These are phyloP conservation scores for Coniochaeta sp. DNA, from an alignment of 2,329 filamentous ascomycete species.

Conservation along the genomic window DNA sequence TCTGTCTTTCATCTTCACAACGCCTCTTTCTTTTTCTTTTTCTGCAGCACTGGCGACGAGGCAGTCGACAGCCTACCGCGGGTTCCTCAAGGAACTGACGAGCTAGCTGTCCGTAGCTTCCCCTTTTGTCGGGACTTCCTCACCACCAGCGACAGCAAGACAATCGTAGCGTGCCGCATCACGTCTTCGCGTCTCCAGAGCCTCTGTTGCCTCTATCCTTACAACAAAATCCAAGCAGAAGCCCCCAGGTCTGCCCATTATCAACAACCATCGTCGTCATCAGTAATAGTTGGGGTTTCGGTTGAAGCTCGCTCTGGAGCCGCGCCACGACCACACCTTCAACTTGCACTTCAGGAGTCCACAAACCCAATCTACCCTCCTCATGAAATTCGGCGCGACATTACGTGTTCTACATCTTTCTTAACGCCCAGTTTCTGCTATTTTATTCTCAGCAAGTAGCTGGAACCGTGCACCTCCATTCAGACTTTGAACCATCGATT, in stretches of 20 bases:
- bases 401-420: not conserved
- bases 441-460: not conserved
- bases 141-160: not conserved
- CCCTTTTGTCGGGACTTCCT: not conserved
- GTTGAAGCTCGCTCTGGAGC: too few relatives aligned
- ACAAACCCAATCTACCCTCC: not conserved
- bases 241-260: not conserved
- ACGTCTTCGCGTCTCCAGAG: not conserved
- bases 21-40: not conserved
- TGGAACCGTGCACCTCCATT: not conserved
- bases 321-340: not conserved
- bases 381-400: not conserved
- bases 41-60: not conserved
- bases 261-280: not conserved
- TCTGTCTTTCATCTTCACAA: not conserved
- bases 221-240: not conserved
- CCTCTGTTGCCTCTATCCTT: not conserved
- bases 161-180: not conserved
- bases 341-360: not conserved
- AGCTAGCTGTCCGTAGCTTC: not conserved
- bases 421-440: not conserved
- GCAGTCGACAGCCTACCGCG: not conserved
- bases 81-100: not conserved
- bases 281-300: not conserved
- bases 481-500: not conserved